Conservation (phyloP, 2,329 filamentous ascomycete genomes). For the Ceratocystis lukuohia region DNA sequence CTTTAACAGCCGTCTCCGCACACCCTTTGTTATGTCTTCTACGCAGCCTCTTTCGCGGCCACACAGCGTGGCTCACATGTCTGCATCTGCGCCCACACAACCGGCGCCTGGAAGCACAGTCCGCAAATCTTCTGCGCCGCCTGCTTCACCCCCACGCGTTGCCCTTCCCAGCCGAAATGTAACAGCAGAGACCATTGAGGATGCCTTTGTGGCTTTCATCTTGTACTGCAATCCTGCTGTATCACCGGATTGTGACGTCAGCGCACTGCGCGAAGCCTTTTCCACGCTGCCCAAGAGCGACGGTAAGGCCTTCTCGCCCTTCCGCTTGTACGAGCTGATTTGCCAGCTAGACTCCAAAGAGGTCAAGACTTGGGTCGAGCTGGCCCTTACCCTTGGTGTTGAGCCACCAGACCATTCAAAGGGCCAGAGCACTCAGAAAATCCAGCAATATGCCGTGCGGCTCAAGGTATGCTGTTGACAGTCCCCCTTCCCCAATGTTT, state of each 20-base stretch:
- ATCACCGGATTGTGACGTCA: conserved; percentile 49
- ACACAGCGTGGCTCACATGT: background rate
- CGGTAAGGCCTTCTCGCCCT: conserved; percentile 73
- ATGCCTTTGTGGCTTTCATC: conserved; percentile 74
- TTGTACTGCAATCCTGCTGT: conserved; percentile 83
- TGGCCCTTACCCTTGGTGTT: conserved; percentile 77
- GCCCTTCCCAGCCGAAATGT: conserved; percentile 33
- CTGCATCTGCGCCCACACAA: background rate
- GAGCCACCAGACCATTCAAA: conserved; percentile 70
- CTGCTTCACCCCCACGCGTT: background rate
- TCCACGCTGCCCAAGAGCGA: conserved; percentile 72
- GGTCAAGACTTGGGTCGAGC: conserved; percentile 83
- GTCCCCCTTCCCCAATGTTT: background rate
- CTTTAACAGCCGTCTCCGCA: too few species aligned
- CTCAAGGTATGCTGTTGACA: conserved; percentile 51
- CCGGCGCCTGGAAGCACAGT: background rate
- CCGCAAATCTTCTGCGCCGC: background rate
- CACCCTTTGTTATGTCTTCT: too few species aligned
- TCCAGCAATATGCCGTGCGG: conserved; percentile 86
- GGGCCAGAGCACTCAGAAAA: conserved; percentile 80
- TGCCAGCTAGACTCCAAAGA: conserved; percentile 65
- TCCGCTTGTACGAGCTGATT: conserved; percentile 63
- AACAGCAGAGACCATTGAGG: conserved; percentile 57
- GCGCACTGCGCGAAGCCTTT: conserved; percentile 61
- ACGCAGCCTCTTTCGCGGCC: background rate